These are phyloP conservation scores for Harringtonia aguacate DNA, from an alignment of 2,329 filamentous ascomycete species.

Conservation along the genomic window DNA sequence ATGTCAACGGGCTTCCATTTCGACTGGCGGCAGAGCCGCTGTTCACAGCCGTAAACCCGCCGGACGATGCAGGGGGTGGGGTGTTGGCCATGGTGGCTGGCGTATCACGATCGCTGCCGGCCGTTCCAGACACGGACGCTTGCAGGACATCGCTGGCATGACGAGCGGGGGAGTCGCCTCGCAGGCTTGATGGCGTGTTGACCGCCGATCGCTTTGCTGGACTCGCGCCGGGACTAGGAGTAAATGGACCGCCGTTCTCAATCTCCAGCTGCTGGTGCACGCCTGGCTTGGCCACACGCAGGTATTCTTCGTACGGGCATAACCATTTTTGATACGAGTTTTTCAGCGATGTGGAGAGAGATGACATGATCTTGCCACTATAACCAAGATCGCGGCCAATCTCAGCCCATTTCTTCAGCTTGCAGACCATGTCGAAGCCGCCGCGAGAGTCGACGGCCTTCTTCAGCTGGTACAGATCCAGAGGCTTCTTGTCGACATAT, in stretches of 20 bases:
- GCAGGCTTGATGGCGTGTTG: slow-evolving; percentile 46
- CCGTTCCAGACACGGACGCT: slow-evolving; percentile 32
- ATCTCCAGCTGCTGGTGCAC: slow-evolving; percentile 94
- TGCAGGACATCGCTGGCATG: slow-evolving; percentile 44
- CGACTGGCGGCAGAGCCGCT: slow-evolving; percentile 53
- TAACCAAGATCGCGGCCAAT: slow-evolving; percentile 95
- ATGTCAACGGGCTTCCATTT: slow-evolving; percentile 50
- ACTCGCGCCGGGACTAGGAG: slow-evolving; percentile 57
- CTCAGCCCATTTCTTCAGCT: slow-evolving; percentile 97
- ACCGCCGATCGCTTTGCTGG: slow-evolving; percentile 58
- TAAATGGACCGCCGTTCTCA: slow-evolving; percentile 86
- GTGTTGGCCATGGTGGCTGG: slow-evolving; percentile 28
- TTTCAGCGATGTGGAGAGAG: slow-evolving; percentile 90
- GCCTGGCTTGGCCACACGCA: slow-evolving; percentile 81
- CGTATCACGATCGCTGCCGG: slow-evolving; percentile 34
- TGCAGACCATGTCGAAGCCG: slow-evolving; percentile 94
- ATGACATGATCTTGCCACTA: slow-evolving; percentile 99
- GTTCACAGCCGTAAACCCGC: slow-evolving; percentile 63
- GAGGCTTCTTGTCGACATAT: slow-evolving; percentile 92
- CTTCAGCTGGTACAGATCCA: slow-evolving; percentile 91
- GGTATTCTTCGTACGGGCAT: slow-evolving; percentile 90
- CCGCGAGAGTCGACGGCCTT: slow-evolving; percentile 92
- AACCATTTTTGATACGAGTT: slow-evolving; percentile 98
- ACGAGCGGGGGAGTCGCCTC: slow-evolving; percentile 57
- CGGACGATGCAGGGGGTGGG: slow-evolving; percentile 41